Percentiles rank a stretch among this genome's conserved stretches.
Conservation (phyloP, 495 filamentous ascomycete genomes). For the Annulohypoxylon bovei region DNA sequence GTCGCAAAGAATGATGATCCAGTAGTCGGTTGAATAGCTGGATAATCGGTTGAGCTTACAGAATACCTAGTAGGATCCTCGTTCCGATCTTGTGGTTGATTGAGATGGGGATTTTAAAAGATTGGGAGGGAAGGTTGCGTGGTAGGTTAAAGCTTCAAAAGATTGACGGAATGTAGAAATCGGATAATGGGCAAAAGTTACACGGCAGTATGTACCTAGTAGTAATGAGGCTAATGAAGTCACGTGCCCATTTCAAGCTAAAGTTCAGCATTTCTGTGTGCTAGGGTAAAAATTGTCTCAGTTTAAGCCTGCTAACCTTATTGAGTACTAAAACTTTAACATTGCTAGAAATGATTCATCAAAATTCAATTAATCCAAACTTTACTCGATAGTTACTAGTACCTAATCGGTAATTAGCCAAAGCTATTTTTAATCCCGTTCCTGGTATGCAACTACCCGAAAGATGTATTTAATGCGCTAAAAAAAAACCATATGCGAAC, state of each 20-base stretch:
- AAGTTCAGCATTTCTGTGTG: neutral
- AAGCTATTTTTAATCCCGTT: neutral
- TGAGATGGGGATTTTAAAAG: neutral
- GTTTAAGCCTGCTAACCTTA: neutral
- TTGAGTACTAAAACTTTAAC: neutral
- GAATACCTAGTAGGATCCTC: neutral
- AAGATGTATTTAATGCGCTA: neutral
- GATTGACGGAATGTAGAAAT: conserved; percentile 16
- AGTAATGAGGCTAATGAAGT: neutral
- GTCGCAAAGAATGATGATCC: conserved; percentile 7
- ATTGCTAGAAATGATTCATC: too few species aligned
- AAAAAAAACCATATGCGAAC: neutral
- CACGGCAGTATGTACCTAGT: neutral
- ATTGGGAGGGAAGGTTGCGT: conserved; percentile 7
- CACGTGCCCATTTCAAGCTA: neutral
- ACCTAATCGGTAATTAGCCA: neutral
- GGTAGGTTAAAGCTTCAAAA: neutral
- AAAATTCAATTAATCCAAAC: too few species aligned
- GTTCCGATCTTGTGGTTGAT: neutral
- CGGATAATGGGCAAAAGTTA: conserved; percentile 16
- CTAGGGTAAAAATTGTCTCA: too few species aligned
- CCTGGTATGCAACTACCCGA: neutral
- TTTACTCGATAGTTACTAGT: neutral
- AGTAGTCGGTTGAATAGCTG: neutral
- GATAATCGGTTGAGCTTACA: neutral